Conservation (phyloP, 208 protist species). For the Acanthamoeba healyi region DNA sequence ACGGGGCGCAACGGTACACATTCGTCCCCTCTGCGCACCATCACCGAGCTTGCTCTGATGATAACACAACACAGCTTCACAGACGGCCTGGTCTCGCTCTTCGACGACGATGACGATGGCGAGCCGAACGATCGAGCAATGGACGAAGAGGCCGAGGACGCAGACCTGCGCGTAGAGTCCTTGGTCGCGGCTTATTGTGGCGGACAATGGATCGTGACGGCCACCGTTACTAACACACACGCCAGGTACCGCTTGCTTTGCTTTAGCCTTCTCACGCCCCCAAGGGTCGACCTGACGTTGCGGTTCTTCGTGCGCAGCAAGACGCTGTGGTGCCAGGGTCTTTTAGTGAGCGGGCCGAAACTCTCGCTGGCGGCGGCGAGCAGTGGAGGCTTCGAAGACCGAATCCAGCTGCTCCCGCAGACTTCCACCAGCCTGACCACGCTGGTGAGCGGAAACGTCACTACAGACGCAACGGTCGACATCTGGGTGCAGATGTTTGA, state of each 20-base stretch:
- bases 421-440: neutral
- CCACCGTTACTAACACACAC: neutral
- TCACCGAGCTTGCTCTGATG: too few species aligned
- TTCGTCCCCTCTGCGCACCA: neutral
- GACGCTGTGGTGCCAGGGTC: neutral
- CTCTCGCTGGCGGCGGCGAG: neutral
- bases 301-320: neutral
- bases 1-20: neutral
- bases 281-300: neutral
- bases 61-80: neutral
- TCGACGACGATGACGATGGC: neutral
- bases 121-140: neutral
- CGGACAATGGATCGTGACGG: neutral
- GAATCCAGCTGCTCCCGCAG: neutral
- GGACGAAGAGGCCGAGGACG: neutral
- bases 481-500: neutral
- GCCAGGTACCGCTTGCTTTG: neutral
- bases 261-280: neutral
- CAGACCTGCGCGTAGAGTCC: neutral
- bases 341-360: neutral
- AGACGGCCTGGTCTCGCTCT: neutral
- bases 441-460: neutral
- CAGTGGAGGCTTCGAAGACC: neutral
- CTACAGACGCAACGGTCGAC: neutral
- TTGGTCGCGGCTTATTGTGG: neutral